Percentiles rank a stretch among this genome's conserved stretches.
These are phyloP conservation scores for Ilyonectria mors-panacis DNA, from an alignment of 2,329 filamentous ascomycete genomes.

Conservation along the genomic window DNA sequence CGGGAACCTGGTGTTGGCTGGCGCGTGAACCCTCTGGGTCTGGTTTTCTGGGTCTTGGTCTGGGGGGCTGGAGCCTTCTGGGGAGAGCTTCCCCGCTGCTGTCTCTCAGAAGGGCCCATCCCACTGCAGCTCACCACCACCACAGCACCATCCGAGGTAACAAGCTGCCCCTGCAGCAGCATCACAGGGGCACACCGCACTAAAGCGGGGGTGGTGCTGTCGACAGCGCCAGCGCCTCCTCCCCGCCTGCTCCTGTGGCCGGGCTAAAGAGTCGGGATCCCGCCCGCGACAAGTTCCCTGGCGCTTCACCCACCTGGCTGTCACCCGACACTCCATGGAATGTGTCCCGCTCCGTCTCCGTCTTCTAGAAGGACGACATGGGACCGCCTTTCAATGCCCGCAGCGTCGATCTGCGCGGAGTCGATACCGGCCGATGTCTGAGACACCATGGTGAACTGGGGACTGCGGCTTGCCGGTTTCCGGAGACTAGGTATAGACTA, in stretches of 20 bases:
- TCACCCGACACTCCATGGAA: not conserved
- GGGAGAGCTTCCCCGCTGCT: conserved; percentile 9
- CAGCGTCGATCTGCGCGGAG: not conserved
- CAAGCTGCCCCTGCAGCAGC: not conserved
- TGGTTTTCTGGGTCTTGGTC: no score
- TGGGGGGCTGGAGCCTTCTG: not conserved
- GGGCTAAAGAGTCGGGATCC: not conserved
- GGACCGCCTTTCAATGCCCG: conserved; percentile 3
- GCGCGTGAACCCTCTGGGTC: conserved; percentile 1
- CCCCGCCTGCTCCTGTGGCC: conserved; percentile 12
- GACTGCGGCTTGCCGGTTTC: conserved; percentile 14
- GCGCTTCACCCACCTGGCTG: not conserved
- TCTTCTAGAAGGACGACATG: conserved; percentile 22
- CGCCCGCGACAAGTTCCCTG: not conserved
- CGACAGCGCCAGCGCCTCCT: conserved; percentile 4
- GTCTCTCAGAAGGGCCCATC: not conserved
- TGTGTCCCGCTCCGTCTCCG: not conserved
- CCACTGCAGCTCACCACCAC: not conserved
- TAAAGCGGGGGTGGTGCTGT: conserved; percentile 11
- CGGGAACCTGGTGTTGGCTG: not conserved
- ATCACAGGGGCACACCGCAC: conserved; percentile 1
- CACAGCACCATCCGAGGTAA: not conserved
- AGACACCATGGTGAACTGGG: conserved; percentile 18
- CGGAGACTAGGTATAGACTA: conserved; percentile 3
- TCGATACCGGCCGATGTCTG: conserved; percentile 7